A percentile compares a stretch with the other conserved stretches of the same genome.
Conservation (phyloP, 768 basidiomycete species). For the Naganishia vishniacii region DNA sequence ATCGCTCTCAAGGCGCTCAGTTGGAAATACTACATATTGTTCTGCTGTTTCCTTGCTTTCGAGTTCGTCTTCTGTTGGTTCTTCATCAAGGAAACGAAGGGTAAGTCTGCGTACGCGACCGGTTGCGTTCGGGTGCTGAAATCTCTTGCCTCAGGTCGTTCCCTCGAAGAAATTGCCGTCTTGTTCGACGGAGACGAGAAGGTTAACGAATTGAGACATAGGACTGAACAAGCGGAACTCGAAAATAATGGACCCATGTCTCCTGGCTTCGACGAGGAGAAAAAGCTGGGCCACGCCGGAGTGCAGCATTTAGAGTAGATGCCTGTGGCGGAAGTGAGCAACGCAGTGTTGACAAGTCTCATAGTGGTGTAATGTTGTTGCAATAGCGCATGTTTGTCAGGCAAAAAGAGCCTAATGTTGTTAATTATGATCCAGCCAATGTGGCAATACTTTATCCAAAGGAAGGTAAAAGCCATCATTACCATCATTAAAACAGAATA, state of each 20-base stretch:
- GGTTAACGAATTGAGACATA: not conserved
- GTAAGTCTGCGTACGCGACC: slow-evolving; percentile 23
- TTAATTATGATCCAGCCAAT: not conserved
- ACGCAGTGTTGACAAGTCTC: slow-evolving; percentile 14
- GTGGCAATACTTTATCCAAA: too few species aligned
- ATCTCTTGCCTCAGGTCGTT: slow-evolving; percentile 1
- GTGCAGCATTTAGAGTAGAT: slow-evolving; percentile 21
- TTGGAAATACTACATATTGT: slow-evolving; percentile 32
- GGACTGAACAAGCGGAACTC: slow-evolving; percentile 7
- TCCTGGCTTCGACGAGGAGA: slow-evolving; percentile 15
- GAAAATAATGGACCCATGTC: not conserved
- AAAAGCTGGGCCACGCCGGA: slow-evolving; percentile 10
- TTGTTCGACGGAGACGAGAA: slow-evolving; percentile 31
- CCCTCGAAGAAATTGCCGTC: slow-evolving; percentile 34
- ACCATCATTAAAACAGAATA: too few species aligned
- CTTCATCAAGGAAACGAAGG: slow-evolving; percentile 43
- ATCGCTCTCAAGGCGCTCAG: slow-evolving; percentile 32
- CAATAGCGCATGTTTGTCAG: too few species aligned
- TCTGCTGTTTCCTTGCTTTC: slow-evolving; percentile 31
- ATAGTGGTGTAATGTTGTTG: slow-evolving; percentile 12
- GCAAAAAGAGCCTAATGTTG: not conserved
- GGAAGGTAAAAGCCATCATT: too few species aligned
- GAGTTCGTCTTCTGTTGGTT: slow-evolving; percentile 44
- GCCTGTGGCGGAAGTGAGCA: not conserved
- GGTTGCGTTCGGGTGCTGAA: too few species aligned